Evolutionary conservation across 805 yeast genomes (phyloP), one percentile per base, ranked within the genome.

Genomic region (Starmerella cellae): DNA sequence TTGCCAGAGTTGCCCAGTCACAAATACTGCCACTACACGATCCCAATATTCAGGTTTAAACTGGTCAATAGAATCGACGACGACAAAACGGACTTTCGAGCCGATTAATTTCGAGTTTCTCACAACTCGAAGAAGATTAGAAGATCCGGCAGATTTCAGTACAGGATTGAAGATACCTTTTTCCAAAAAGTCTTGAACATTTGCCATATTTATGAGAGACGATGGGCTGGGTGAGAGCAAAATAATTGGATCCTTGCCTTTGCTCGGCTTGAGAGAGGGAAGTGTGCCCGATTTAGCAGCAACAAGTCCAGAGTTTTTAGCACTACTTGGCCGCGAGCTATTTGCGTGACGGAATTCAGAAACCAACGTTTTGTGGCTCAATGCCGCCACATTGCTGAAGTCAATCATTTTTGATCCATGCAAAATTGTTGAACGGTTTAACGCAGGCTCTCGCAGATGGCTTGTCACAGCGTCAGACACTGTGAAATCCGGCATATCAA

Each of bases 1-100:
- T 64, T 91, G 99, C 99, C 99, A 91, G 42, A 78, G 69, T 64
- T 91, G 98, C 11, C 99, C 99, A 10, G 96, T 88, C 16, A 95
- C 88, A 65, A 91, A 79, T 30, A 91, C 82, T 0, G 94, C 96
- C 38, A 88, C 82, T 1, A 91, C 96, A 45, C 98, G 73, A 57
- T 84, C 94, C 99, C 99, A 91, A 63, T 91, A 84, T 60, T 91
- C 97, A 3, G 95, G 94, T 59, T 87, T 88, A 63, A 81, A 81
- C 62, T 77, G 73, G 41, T 85, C 94, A 4, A 85, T 84, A 43
- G 82, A 81, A 58, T 83, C 93, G 26, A 87, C 96, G 42, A 91
- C 80, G 52, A 85, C 68, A 54, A 82, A 79, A 35, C 75, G 71
- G 39, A 77, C 67, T 19, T 69, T 73, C 14, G 45, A 31, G 14